These are phyloP conservation scores for Aeschynomene evenia DNA, from an alignment of 306 rosid genomes.

Conservation along the genomic window DNA sequence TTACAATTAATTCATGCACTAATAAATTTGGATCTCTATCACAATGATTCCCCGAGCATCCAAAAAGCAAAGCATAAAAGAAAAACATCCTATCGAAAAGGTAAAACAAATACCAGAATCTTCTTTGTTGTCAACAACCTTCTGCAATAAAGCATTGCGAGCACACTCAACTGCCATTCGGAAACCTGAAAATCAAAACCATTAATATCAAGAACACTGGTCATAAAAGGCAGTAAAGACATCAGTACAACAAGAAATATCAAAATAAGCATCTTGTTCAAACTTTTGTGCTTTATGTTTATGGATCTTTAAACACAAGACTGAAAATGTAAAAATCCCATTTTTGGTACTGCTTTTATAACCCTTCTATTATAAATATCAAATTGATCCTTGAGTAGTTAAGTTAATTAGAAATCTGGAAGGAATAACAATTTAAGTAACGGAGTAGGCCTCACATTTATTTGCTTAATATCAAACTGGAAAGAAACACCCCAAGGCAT, in stretches of 20 bases:
- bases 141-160: constrained; percentile 66
- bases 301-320: neutral
- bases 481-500: constrained; percentile 1
- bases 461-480: neutral
- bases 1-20: too few species aligned
- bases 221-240: neutral
- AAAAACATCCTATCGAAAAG: neutral
- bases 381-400: neutral
- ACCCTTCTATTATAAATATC: neutral
- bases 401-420: neutral
- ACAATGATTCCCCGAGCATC: neutral
- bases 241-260: neutral
- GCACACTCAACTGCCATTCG: constrained; percentile 98
- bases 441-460: neutral
- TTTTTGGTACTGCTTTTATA: neutral
- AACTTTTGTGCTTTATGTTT: neutral
- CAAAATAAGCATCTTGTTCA: neutral
- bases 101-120: constrained; percentile 56
- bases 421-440: neutral
- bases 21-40: too few species aligned
- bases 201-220: neutral
- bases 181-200: constrained; percentile 57
- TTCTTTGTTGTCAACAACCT: constrained; percentile 80
- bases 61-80: neutral
- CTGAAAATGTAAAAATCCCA: neutral